Evolutionary conservation across 257 asterid species (phyloP).

Genomic region (Cordia subcordata): DNA sequence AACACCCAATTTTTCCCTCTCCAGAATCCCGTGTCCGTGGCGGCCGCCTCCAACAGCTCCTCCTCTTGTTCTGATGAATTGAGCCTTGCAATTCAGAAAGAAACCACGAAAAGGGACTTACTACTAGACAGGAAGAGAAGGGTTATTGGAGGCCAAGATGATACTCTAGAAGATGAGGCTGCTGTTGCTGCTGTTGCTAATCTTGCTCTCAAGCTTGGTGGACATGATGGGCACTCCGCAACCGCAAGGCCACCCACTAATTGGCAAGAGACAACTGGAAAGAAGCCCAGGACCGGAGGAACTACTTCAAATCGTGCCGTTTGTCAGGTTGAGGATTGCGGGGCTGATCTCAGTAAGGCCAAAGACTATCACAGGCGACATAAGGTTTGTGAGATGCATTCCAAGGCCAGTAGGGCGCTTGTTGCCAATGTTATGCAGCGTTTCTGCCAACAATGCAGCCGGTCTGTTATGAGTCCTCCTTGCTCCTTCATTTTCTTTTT

Average conservation of each 20-base stretch:
- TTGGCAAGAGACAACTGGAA: constrained; percentile 23
- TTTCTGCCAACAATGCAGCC: constrained; percentile 88
- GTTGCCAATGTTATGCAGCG: constrained; percentile 73
- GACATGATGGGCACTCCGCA: constrained; percentile 18
- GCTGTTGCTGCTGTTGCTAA: constrained; percentile 7
- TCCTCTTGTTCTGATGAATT: constrained; percentile 57
- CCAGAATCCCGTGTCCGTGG: constrained; percentile 25
- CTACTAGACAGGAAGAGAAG: constrained; percentile 44
- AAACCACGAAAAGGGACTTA: constrained; percentile 38
- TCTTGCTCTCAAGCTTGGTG: constrained; percentile 55
- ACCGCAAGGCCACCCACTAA: neutral
- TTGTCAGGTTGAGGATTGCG: constrained; percentile 78
- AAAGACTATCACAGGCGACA: constrained; percentile 79
- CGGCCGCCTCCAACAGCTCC: constrained; percentile 45
- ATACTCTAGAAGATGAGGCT: constrained; percentile 19
- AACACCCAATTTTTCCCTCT: constrained; percentile 45
- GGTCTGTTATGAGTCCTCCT: constrained; percentile 27
- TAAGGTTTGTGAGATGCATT: constrained; percentile 77
- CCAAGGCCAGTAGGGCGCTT: constrained; percentile 61
- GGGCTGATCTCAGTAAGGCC: constrained; percentile 61
- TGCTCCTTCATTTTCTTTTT: neutral
- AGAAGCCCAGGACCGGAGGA: constrained; percentile 53
- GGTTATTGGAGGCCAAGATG: constrained; percentile 21
- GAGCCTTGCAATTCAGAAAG: constrained; percentile 23
- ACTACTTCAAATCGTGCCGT: constrained; percentile 38